Base-by-base conservation (phyloP, 768 basidiomycete species). In the Collybia sordida region DNA sequence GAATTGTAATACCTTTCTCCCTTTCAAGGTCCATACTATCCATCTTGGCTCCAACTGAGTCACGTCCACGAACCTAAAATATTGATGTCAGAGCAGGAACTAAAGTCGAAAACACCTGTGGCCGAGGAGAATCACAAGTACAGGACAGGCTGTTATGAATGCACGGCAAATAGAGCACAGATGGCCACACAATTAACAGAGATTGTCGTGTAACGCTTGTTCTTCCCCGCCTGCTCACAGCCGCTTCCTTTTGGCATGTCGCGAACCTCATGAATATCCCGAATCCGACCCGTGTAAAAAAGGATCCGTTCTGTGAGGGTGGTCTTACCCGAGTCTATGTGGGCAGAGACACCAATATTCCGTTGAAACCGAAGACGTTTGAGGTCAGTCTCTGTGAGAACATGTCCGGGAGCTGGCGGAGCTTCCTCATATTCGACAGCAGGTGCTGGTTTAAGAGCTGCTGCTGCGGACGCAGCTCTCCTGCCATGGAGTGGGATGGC, bases 1-100 rank as follows among this genome's bases (percentile, higher is more conserved):
- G 97, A 54, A 99, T 99, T 27, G 97, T 99, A 60, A 99, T 99
- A 34, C 97, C 97, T 73, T 99, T 98, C 70, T 98, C 97, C 41
- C 96, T 79, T 67, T 99, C 97, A 3, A 99, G 76, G 55, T 99
- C 97, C 97, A 99, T 99, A 59, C 88, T 92, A 69, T 99, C 97
- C 97, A 99, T 99, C 76, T 99, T 99, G 6, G 97, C 97, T 45
- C 97, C 97, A 17, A 98, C 94, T 23, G 87, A 85, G 67, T 99
- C 97, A 47, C 90, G 81, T 38, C 97, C 97, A 52, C 97, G 80
- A 53, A 96, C 92, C 90, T 92, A 59, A 11, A 51, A 35, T 24
- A 41, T 47, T 54, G 52, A 34, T 22, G 22, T 46, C 40, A 51
- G 38, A 21, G 40, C 17, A 38, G 34, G 25, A 24, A 52, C 17